phyloP scores from a whole-genome alignment of 331 rosid species.

The Phaseolus coccineus region DNA sequence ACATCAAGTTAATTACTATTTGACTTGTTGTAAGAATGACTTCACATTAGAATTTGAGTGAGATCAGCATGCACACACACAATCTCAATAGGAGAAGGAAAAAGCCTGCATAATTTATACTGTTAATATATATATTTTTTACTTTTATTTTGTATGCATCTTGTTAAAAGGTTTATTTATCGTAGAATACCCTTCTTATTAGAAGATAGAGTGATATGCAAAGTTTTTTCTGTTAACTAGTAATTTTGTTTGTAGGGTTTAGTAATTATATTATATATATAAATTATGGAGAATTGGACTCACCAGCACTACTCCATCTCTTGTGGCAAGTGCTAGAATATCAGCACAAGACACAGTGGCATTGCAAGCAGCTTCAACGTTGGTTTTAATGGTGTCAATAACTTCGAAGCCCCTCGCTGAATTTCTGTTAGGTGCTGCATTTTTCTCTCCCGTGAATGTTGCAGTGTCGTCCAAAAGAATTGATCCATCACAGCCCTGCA shows the following conservation, averaged over 20 bases:
- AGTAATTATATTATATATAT: too few species aligned
- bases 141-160: conserved; percentile 1
- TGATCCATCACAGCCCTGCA: conserved; percentile 84
- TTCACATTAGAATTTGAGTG: not conserved
- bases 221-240: not conserved
- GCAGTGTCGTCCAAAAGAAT: conserved; percentile 73
- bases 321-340: conserved; percentile 79
- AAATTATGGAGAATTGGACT: not conserved
- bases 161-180: too few species aligned
- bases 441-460: conserved; percentile 74
- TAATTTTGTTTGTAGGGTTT: too few species aligned
- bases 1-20: not conserved
- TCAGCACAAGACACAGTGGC: conserved; percentile 87
- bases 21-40: conserved; percentile 10
- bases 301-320: conserved; percentile 72
- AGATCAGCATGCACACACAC: not conserved
- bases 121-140: conserved; percentile 2
- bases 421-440: conserved; percentile 61
- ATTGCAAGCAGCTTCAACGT: conserved; percentile 76
- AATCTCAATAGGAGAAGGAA: conserved; percentile 1
- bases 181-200: too few species aligned
- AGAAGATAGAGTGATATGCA: too few species aligned
- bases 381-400: conserved; percentile 72
- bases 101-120: not conserved
- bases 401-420: conserved; percentile 77